Percentiles rank a stretch among this genome's conserved stretches.
Evolutionary conservation across 2,329 filamentous ascomycete genomes (phyloP).

Genomic region (Ceratocystis albifundus): DNA sequence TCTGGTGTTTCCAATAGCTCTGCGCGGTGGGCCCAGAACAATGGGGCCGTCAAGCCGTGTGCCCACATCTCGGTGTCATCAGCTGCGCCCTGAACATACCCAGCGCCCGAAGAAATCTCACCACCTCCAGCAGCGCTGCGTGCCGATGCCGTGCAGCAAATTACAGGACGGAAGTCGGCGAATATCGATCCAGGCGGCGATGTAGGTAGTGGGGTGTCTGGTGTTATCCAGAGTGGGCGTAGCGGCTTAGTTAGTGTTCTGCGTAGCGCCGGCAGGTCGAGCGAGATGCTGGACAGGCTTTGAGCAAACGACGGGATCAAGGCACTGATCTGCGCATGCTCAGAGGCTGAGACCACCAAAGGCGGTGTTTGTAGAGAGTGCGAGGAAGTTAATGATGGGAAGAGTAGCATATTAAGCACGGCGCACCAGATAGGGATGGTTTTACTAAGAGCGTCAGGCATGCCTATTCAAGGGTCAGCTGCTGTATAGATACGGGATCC

Average conservation of each 20-base stretch:
- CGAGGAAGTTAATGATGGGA: constrained; percentile 40
- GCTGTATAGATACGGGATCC: not conserved
- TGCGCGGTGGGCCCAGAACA: constrained; percentile 67
- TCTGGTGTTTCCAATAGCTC: constrained; percentile 53
- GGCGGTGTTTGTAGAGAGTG: constrained; percentile 58
- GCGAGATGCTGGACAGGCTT: constrained; percentile 43
- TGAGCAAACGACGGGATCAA: constrained; percentile 46
- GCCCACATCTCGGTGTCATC: constrained; percentile 96
- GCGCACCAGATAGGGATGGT: constrained; percentile 90
- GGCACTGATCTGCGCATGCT: constrained; percentile 65
- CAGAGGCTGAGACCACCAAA: constrained; percentile 59
- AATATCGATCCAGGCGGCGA: constrained; percentile 33
- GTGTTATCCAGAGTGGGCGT: constrained; percentile 68
- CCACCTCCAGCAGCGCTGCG: constrained; percentile 55
- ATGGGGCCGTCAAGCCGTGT: constrained; percentile 57
- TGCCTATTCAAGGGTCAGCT: constrained; percentile 39
- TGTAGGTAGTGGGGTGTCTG: constrained; percentile 42
- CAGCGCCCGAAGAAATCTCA: constrained; percentile 44
- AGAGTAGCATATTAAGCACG: constrained; percentile 69
- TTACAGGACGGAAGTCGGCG: constrained; percentile 54
- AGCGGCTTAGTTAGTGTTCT: constrained; percentile 57
- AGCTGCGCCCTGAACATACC: constrained; percentile 85
- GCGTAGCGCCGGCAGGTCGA: constrained; percentile 46
- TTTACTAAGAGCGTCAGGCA: constrained; percentile 90
- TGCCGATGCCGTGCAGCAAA: constrained; percentile 77